Conservation (phyloP, 805 yeast genomes). For the Debaryomyces castellii region DNA sequence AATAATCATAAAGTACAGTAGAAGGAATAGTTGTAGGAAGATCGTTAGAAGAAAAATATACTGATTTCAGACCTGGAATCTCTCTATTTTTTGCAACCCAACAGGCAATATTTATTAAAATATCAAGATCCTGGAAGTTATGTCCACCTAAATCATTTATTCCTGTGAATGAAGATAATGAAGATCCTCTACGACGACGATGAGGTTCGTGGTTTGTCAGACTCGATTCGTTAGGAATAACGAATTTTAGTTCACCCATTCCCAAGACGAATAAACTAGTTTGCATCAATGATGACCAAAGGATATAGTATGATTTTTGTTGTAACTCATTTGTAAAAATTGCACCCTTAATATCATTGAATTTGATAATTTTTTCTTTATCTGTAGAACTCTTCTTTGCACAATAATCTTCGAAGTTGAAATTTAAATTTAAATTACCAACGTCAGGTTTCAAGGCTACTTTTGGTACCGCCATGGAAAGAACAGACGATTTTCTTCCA, state of each 20-base stretch:
- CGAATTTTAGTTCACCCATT: constrained; percentile 36
- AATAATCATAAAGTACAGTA: constrained; percentile 37
- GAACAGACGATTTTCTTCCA: constrained; percentile 26
- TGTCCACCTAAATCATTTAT: constrained; percentile 40
- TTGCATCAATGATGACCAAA: constrained; percentile 28
- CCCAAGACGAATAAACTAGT: constrained; percentile 22
- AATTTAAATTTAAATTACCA: constrained; percentile 4
- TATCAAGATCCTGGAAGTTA: constrained; percentile 40
- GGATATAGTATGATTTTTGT: constrained; percentile 31
- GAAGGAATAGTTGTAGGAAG: constrained; percentile 33
- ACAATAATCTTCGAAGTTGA: constrained; percentile 4
- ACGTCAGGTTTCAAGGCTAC: constrained; percentile 31
- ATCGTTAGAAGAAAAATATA: constrained; percentile 30
- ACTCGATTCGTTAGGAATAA: constrained; percentile 15
- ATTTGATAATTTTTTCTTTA: constrained; percentile 10
- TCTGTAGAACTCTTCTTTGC: constrained; percentile 9
- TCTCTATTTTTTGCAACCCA: constrained; percentile 23
- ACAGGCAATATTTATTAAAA: constrained; percentile 30
- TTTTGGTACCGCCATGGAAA: constrained; percentile 24
- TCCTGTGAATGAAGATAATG: constrained; percentile 39
- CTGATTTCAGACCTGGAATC: constrained; percentile 6
- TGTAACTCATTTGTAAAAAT: constrained; percentile 38
- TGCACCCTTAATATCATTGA: constrained; percentile 32
- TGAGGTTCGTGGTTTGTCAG: constrained; percentile 10
- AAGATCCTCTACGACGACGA: constrained; percentile 29